Base-by-base conservation (phyloP, 306 rosid species). In the Chamaecrista fasciculata region DNA sequence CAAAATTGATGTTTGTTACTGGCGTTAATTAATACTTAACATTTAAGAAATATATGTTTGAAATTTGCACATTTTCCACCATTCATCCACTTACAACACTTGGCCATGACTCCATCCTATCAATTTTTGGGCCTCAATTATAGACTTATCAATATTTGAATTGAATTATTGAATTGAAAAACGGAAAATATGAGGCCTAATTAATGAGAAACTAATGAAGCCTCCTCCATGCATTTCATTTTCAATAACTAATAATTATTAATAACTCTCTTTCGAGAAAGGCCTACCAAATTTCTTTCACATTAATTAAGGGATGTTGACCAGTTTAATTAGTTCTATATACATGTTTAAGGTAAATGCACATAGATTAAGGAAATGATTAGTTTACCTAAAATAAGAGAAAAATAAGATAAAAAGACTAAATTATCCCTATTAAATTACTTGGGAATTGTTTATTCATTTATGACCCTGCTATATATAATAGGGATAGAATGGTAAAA, bases 231-330 rank as follows among this genome's bases (percentile, higher is more conserved):
- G 31, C 0, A 29, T 1, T 28, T n/a, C 28, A 20, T 44, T 66
- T 71, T 4, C 36, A 44, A 53, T 72, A 44, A 53, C 67, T 39
- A 36, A 61, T 67, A 50, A 61, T 67, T 62, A 24, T 21, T 9
- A 62, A 58, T 15, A 39, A 46, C 47, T 71, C 49, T 52, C 23
- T 11, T 67, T 49, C 65, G 11, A 21, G 57, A 25, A 49, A 51
- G 40, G 44, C 44, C 52, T 58, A 21, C 72, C 70, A n/a, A n/a
- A n/a, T n/a, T n/a, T n/a, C n/a, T n/a, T n/a, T n/a, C n/a, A n/a
- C n/a, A n/a, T n/a, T 70, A 58, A 81, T 65, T 43, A 58, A 29
- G 2, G 6, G 74, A 73, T 25, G 66, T 69, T n/a, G 82, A 77
- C 82, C 51, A 49, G 14, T 49, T 67, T 7, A n/a, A n/a, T n/a